Percentiles rank a stretch among this genome's conserved stretches.
phyloP scores from a whole-genome alignment of 176 grass and related monocot species.

The Oryza glumipatula region DNA sequence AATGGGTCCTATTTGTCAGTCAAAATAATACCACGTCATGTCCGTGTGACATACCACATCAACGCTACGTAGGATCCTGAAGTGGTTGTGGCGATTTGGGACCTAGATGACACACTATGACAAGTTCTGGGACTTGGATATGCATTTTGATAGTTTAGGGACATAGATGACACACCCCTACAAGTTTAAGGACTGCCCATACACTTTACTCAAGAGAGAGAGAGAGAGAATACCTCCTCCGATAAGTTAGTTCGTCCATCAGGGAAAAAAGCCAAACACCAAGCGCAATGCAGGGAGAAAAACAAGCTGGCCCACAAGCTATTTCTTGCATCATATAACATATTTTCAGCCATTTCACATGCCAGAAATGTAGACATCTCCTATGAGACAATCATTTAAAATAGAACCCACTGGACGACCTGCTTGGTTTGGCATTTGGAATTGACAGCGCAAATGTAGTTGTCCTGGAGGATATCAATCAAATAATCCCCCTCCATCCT shows the following conservation, averaged over 20 bases:
- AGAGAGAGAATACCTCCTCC: not conserved
- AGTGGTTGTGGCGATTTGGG: too few relatives aligned
- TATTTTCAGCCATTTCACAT: conserved; percentile 8
- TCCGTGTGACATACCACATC: too few relatives aligned
- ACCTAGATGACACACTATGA: too few relatives aligned
- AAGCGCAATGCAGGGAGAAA: conserved; percentile 22
- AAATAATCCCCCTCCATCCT: not conserved
- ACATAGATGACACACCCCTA: too few relatives aligned
- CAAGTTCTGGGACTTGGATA: too few relatives aligned
- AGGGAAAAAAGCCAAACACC: not conserved
- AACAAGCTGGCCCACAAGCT: conserved; percentile 34
- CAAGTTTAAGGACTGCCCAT: too few relatives aligned
- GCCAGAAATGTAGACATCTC: conserved; percentile 15
- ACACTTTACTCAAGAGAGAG: too few relatives aligned
- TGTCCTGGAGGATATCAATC: not conserved
- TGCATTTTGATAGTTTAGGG: too few relatives aligned
- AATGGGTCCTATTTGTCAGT: too few relatives aligned
- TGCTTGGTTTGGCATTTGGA: conserved; percentile 37
- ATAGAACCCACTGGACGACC: not conserved
- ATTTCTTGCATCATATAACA: not conserved
- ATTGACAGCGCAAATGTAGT: not conserved
- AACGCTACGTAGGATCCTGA: too few relatives aligned
- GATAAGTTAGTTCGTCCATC: conserved; percentile 27
- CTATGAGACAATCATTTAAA: not conserved
- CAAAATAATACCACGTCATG: too few relatives aligned